These are phyloP conservation scores for Penicillium coprophilum DNA, from an alignment of 495 filamentous ascomycete genomes.

Conservation along the genomic window DNA sequence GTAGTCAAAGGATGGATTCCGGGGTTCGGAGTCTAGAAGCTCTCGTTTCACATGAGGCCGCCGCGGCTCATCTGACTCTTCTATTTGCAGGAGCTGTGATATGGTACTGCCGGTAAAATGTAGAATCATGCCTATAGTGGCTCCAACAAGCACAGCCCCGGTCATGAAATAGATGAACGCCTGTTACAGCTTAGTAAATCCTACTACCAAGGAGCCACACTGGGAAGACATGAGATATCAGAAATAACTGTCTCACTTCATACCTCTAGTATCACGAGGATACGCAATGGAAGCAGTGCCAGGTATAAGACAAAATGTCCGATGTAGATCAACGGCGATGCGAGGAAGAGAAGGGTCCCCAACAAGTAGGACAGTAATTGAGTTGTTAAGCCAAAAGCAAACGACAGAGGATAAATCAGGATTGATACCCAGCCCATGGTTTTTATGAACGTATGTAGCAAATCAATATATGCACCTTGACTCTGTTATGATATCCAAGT, in stretches of 20 bases:
- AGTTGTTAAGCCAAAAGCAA: constrained; percentile 35
- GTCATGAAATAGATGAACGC: constrained; percentile 28
- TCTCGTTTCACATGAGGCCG: constrained; percentile 7
- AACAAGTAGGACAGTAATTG: constrained; percentile 39
- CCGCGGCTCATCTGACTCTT: constrained; percentile 14
- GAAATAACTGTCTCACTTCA: background rate
- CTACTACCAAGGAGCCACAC: background rate
- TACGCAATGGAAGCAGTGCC: constrained; percentile 38
- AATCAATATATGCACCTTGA: background rate
- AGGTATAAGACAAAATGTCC: constrained; percentile 35
- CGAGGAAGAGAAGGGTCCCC: constrained; percentile 32
- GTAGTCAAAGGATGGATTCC: constrained; percentile 34
- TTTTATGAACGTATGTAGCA: constrained; percentile 4
- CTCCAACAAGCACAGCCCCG: constrained; percentile 24
- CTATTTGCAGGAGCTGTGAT: constrained; percentile 20
- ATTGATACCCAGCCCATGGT: constrained; percentile 13
- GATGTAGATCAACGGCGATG: constrained; percentile 49
- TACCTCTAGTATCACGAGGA: constrained; percentile 67
- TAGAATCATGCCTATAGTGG: constrained; percentile 21
- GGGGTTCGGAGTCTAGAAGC: constrained; percentile 7
- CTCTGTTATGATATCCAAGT: constrained; percentile 11
- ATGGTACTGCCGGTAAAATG: constrained; percentile 19
- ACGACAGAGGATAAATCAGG: background rate
- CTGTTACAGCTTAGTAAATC: constrained; percentile 16
- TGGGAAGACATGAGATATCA: background rate